Base-by-base conservation (phyloP, 345 rosid genomes). In the Rhizophora mangle region DNA sequence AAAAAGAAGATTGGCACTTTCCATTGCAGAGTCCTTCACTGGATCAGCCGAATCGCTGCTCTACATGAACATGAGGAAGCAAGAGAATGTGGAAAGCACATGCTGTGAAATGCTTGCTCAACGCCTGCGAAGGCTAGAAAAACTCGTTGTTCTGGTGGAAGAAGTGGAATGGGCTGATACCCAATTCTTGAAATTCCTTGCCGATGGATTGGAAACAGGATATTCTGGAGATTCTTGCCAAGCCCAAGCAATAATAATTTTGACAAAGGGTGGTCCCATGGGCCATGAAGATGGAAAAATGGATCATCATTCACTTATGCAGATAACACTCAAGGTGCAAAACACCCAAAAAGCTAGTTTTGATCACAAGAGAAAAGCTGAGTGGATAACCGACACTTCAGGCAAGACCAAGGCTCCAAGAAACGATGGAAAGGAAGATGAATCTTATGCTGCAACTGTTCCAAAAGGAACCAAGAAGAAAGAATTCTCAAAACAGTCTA, bases 1-100 rank as follows among this genome's bases (percentile, higher is more conserved):
- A 5, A 93, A 90, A 74, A 83, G 92, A 75, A 86, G 96, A 82
- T 72, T 93, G 74, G 93, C 92, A 19, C 80, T 76, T 65, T 82
- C 88, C 8, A 79, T 87, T 67, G 82, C 96, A 22, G 88, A 84
- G 60, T 78, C 80, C 22, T 73, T 90, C 63, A 76, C 76, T 2
- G 92, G 90, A 4, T 86, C 91, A 19, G 46, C 76, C 63, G 85
- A 88, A 64, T 71, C 72, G 11, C 82, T 93, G 32, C 47, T 86
- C 39, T 70, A 77, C 68, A 67, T 89, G 68, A 79, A 82, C 76
- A 76, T 78, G 80, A 79, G 74, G 75, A 86, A 66, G 68, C 81
- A 55, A 62, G 69, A 77, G 1, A 31, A 52, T 37, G 67, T 72
- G 60, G 72, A 6, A 62, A 72, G 43, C 73, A 63, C 82, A 60